Conservation (phyloP, 2,329 filamentous ascomycete species). For the Aspergillus amoenus region DNA sequence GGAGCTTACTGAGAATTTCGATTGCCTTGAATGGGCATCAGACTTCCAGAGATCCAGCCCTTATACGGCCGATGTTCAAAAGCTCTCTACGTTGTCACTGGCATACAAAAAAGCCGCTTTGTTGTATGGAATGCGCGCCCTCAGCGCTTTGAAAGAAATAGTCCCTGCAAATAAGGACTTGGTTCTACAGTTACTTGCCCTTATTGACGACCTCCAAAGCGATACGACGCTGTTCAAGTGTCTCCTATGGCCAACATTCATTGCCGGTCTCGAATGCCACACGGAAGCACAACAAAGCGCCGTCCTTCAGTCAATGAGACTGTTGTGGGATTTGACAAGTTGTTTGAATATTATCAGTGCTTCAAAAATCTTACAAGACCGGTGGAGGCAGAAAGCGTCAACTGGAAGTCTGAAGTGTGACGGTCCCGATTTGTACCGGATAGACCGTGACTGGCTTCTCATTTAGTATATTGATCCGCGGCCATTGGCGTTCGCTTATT, state of each 20-base stretch:
- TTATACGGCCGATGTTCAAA: background rate
- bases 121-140: conserved; percentile 32
- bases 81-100: background rate
- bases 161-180: conserved; percentile 14
- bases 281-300: conserved; percentile 23
- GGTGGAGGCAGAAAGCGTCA: conserved; percentile 18
- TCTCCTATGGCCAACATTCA: conserved; percentile 35
- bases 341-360: conserved; percentile 37
- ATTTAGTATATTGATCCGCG: no score
- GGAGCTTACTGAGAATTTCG: conserved; percentile 22
- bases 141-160: conserved; percentile 10
- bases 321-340: conserved; percentile 30
- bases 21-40: conserved; percentile 28
- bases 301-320: conserved; percentile 25
- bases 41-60: conserved; percentile 2
- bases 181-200: conserved; percentile 25
- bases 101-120: background rate
- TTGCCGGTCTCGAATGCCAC: conserved; percentile 33
- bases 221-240: conserved; percentile 32
- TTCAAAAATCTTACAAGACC: conserved; percentile 25
- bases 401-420: no score
- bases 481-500: no score
- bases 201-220: conserved; percentile 25
- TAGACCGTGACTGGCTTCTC: no score
- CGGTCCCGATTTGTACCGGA: no score